Percentiles rank a stretch among this genome's conserved stretches.
phyloP scores from a whole-genome alignment of 495 filamentous ascomycete species.

The Penicillium herquei region DNA sequence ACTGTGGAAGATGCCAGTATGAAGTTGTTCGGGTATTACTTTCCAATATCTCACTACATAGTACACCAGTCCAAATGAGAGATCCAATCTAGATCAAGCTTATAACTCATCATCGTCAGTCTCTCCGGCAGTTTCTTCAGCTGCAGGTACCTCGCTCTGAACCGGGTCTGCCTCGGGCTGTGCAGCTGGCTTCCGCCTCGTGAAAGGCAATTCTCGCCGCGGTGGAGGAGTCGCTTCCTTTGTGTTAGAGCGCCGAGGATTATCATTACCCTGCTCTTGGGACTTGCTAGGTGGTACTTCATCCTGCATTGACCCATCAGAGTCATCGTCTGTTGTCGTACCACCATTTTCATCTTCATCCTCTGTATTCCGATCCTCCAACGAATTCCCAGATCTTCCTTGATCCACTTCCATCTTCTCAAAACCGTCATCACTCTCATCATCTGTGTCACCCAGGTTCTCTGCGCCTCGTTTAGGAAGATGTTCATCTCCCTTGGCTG shows the following conservation, averaged over 20 bases:
- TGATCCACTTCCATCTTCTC: conserved; percentile 61
- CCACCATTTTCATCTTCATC: conserved; percentile 41
- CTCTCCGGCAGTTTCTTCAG: conserved; percentile 43
- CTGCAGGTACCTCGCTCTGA: conserved; percentile 4
- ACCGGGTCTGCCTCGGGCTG: conserved; percentile 1
- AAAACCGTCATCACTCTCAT: conserved; percentile 50
- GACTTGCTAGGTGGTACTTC: neutral
- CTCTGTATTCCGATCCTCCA: conserved; percentile 37
- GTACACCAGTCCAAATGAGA: too few relatives aligned
- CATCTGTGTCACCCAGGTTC: conserved; percentile 29
- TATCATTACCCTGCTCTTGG: neutral
- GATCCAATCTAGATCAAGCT: neutral
- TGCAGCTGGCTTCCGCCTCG: conserved; percentile 11
- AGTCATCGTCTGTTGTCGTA: conserved; percentile 39
- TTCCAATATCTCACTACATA: too few relatives aligned
- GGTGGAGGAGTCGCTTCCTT: conserved; percentile 33
- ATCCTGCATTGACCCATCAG: neutral
- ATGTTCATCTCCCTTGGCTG: conserved; percentile 18
- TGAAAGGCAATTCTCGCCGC: conserved; percentile 41
- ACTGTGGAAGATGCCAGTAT: too few relatives aligned
- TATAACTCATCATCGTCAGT: conserved; percentile 55
- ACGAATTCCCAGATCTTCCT: conserved; percentile 15
- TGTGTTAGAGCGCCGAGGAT: conserved; percentile 1
- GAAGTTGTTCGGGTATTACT: too few relatives aligned
- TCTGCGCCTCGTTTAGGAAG: conserved; percentile 44